Conservation (phyloP, 2,329 filamentous ascomycete species). For the Fusarium metavorans region DNA sequence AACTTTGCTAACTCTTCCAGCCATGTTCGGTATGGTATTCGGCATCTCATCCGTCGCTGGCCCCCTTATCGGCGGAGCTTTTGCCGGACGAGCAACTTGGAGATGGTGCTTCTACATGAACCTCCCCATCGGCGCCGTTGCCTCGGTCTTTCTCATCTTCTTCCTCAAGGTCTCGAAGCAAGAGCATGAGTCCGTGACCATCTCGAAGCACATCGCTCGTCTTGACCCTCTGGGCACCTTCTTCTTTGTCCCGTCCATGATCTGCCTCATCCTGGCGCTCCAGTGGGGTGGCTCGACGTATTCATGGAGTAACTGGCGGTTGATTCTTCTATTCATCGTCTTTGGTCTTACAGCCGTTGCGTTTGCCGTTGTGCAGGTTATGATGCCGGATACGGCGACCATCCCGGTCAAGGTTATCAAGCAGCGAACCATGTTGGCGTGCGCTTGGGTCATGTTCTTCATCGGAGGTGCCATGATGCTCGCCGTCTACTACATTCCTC, state of each 20-base stretch:
- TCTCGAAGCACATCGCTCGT: conserved; percentile 60
- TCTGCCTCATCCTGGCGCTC: conserved; percentile 71
- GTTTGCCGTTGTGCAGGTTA: conserved; percentile 65
- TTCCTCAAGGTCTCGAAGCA: conserved; percentile 59
- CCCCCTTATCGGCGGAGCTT: conserved; percentile 66
- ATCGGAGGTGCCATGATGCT: conserved; percentile 65
- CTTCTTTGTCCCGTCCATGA: conserved; percentile 69
- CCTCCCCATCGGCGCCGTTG: conserved; percentile 66
- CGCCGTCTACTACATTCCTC: conserved; percentile 64
- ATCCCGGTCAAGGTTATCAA: conserved; percentile 66
- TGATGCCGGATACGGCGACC: conserved; percentile 67
- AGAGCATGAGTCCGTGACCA: conserved; percentile 44
- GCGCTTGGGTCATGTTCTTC: conserved; percentile 60
- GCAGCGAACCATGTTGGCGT: conserved; percentile 66
- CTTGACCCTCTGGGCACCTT: conserved; percentile 71
- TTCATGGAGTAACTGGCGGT: conserved; percentile 63
- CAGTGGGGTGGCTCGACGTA: conserved; percentile 72
- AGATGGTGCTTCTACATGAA: conserved; percentile 72
- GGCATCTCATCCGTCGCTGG: conserved; percentile 66
- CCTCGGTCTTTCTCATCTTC: conserved; percentile 61
- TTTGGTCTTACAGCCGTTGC: conserved; percentile 59
- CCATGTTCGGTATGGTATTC: conserved; percentile 66
- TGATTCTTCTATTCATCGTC: conserved; percentile 65
- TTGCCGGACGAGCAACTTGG: conserved; percentile 63
- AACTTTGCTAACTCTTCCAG: conserved; percentile 40